These are phyloP conservation scores for Neofusicoccum sp. DNA, from an alignment of 2,329 filamentous ascomycete genomes.

Conservation along the genomic window DNA sequence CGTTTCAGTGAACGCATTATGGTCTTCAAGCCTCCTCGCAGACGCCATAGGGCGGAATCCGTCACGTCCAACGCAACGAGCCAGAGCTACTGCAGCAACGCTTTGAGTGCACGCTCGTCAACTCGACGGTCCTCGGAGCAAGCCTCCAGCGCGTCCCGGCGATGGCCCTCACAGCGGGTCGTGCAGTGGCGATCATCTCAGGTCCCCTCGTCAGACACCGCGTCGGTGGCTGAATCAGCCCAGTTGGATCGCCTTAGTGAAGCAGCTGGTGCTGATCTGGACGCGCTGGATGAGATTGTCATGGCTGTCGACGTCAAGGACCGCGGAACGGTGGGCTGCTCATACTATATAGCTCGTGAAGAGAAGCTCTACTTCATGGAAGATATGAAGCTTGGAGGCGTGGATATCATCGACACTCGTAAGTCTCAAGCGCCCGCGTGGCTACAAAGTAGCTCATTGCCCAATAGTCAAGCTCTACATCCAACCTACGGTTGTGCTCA, in stretches of 20 bases:
- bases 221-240: not conserved
- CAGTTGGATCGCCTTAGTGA: slow-evolving; percentile 28
- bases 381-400: slow-evolving; percentile 67
- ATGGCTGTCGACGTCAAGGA: slow-evolving; percentile 77
- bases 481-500: slow-evolving; percentile 59
- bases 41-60: not conserved
- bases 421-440: slow-evolving; percentile 23
- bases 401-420: slow-evolving; percentile 57
- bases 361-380: slow-evolving; percentile 73
- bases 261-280: slow-evolving; percentile 35
- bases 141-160: not conserved
- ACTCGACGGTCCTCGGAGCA: not conserved
- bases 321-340: slow-evolving; percentile 73
- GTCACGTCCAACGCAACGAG: not conserved
- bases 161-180: not conserved
- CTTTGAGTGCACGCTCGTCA: not conserved
- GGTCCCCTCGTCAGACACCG: slow-evolving; percentile 19
- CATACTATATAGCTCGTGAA: slow-evolving; percentile 72
- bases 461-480: slow-evolving; percentile 59
- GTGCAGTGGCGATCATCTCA: slow-evolving; percentile 19
- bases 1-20: not conserved
- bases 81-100: not conserved
- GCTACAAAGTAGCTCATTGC: not conserved
- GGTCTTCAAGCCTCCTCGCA: not conserved
- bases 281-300: slow-evolving; percentile 64